Evolutionary conservation across 306 rosid species (phyloP).

Genomic region (Glycyrrhiza uralensis): DNA sequence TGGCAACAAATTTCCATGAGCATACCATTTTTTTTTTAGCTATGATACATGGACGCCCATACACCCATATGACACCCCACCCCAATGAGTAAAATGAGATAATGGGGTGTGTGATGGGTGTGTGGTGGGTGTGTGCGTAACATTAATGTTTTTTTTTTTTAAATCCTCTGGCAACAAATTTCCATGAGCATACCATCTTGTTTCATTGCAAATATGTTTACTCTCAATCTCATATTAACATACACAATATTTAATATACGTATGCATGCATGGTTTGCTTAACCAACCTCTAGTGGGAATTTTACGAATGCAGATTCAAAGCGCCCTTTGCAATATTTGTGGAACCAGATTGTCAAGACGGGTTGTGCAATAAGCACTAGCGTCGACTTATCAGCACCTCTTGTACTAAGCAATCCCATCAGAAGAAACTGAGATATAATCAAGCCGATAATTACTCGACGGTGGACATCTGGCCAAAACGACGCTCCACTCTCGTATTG

Average conservation of each 20-base stretch:
- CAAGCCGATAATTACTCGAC: constrained; percentile 65
- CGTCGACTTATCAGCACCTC: constrained; percentile 51
- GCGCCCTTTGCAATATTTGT: constrained; percentile 73
- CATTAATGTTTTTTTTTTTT: no score
- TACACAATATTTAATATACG: neutral
- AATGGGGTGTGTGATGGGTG: no score
- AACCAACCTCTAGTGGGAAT: constrained; percentile 73
- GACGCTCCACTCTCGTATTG: constrained; percentile 88
- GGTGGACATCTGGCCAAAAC: constrained; percentile 87
- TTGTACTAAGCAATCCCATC: constrained; percentile 78
- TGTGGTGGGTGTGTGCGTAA: no score
- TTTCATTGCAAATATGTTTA: neutral
- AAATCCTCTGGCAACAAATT: neutral
- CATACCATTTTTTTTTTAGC: neutral
- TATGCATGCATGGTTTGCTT: neutral
- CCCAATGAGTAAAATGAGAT: no score
- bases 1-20: neutral
- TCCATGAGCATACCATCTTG: neutral
- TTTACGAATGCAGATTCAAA: constrained; percentile 78
- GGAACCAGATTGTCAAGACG: constrained; percentile 76
- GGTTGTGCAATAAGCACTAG: constrained; percentile 61
- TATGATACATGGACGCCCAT: no score
- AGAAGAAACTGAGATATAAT: constrained; percentile 67
- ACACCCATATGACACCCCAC: no score
- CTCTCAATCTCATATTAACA: neutral